These are phyloP conservation scores for Hirschioporus abietinus DNA, from an alignment of 768 basidiomycete genomes.

Conservation along the genomic window DNA sequence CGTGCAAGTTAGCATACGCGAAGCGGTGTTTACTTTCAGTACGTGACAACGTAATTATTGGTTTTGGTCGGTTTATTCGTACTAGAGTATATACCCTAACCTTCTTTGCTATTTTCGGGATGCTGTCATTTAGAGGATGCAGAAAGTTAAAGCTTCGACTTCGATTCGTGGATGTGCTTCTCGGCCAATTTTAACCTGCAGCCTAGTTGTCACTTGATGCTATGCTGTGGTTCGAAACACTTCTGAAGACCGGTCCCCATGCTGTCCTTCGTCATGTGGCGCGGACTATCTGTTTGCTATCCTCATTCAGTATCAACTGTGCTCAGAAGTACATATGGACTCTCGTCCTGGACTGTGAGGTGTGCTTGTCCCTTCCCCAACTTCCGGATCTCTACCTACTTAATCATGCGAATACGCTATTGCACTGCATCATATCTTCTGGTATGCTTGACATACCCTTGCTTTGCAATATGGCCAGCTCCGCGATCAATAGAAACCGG, in stretches of 20 bases:
- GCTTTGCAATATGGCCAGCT: conserved; percentile 27
- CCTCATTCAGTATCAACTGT: no score
- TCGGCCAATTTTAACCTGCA: not conserved
- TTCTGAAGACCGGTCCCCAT: not conserved
- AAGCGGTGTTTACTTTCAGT: conserved; percentile 81
- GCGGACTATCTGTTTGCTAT: not conserved
- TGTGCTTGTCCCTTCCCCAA: not conserved
- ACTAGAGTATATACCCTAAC: not conserved
- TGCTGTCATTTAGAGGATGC: not conserved
- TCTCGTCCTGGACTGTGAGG: not conserved
- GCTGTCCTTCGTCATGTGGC: not conserved
- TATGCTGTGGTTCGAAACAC: not conserved
- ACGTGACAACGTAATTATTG: conserved; percentile 42
- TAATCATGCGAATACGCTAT: not conserved
- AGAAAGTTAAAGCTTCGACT: not conserved
- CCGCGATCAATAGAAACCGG: conserved; percentile 24
- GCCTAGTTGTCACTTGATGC: not conserved
- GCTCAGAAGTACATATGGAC: not conserved
- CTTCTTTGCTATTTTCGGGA: not conserved
- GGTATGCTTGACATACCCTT: not conserved
- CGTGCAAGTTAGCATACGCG: conserved; percentile 77
- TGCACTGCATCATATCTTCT: not conserved
- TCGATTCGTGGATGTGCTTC: not conserved
- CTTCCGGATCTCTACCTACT: not conserved
- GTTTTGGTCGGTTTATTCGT: not conserved